Conservation (phyloP, 768 basidiomycete species). For the Boletus edulis region DNA sequence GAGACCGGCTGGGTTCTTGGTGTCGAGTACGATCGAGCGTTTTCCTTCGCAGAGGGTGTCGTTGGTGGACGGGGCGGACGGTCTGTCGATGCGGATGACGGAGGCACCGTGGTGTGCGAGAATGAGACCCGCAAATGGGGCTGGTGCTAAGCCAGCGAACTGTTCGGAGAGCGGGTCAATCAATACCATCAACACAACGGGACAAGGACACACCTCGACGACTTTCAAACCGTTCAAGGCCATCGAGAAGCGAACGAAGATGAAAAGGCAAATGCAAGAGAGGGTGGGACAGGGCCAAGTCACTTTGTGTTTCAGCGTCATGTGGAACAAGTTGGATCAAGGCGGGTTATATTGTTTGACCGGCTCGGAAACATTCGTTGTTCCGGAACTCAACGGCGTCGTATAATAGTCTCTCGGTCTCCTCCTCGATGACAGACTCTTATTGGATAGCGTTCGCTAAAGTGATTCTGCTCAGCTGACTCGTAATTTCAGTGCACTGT, state of each 20-base stretch:
- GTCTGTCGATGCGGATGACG: constrained; percentile 72
- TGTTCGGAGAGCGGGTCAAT: constrained; percentile 22
- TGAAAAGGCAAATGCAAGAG: background rate
- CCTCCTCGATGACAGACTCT: too few species aligned
- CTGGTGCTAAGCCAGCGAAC: constrained; percentile 84
- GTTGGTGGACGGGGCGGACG: constrained; percentile 34
- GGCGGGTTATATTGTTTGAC: too few species aligned
- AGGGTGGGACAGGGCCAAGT: background rate
- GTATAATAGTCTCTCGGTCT: too few species aligned
- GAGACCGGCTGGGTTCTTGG: constrained; percentile 59
- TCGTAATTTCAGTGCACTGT: too few species aligned
- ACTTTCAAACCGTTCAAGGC: constrained; percentile 50
- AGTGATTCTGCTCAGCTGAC: too few species aligned
- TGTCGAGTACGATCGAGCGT: constrained; percentile 68
- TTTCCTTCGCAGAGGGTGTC: constrained; percentile 72
- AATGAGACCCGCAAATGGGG: constrained; percentile 74
- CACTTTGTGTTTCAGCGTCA: constrained; percentile 15
- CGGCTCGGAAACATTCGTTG: too few species aligned
- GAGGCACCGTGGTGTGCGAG: constrained; percentile 79
- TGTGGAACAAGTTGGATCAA: background rate
- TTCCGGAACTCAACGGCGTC: too few species aligned
- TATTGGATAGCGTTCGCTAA: too few species aligned
- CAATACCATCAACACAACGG: background rate
- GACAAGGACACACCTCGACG: constrained; percentile 38
- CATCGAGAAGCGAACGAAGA: constrained; percentile 30